phyloP scores from a whole-genome alignment of 2,329 filamentous ascomycete species.

The Fusarium caatingaense region DNA sequence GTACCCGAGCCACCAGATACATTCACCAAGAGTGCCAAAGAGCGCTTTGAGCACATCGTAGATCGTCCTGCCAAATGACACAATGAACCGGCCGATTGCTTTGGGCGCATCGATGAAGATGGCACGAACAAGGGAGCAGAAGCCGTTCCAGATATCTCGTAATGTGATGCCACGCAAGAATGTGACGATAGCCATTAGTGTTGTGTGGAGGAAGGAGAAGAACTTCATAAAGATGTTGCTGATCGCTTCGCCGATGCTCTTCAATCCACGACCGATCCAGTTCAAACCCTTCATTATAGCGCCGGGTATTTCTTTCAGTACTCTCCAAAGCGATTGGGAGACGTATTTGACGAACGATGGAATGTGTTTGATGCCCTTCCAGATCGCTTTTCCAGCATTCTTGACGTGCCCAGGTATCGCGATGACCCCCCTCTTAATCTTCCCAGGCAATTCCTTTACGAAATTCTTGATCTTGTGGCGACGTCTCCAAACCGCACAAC shows the following conservation, averaged over 20 bases:
- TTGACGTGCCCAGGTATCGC: slow-evolving; percentile 27
- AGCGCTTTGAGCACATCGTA: slow-evolving; percentile 46
- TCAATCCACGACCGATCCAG: slow-evolving; percentile 50
- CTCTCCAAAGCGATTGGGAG: slow-evolving; percentile 25
- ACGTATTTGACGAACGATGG: slow-evolving; percentile 21
- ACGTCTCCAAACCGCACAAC: slow-evolving; percentile 39
- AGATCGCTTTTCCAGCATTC: slow-evolving; percentile 14
- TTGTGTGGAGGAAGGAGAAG: slow-evolving; percentile 53
- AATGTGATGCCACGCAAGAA: slow-evolving; percentile 53
- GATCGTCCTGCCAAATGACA: slow-evolving; percentile 37
- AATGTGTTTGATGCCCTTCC: slow-evolving; percentile 40
- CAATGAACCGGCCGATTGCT: slow-evolving; percentile 43
- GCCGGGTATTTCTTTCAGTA: slow-evolving; percentile 35
- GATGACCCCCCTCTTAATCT: slow-evolving; percentile 37
- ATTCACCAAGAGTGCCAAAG: slow-evolving; percentile 48
- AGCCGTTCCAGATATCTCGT: slow-evolving; percentile 54
- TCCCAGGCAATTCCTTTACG: slow-evolving; percentile 43
- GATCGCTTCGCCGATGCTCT: slow-evolving; percentile 42
- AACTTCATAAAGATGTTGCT: slow-evolving; percentile 42
- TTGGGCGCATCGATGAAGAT: slow-evolving; percentile 50
- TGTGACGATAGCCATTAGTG: slow-evolving; percentile 47
- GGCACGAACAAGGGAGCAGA: slow-evolving; percentile 46
- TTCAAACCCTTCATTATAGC: slow-evolving; percentile 41
- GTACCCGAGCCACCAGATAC: slow-evolving; percentile 44
- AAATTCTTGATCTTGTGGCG: slow-evolving; percentile 47